Evolutionary conservation across 495 filamentous ascomycete species (phyloP), one percentile per base, ranked within the genome.

Genomic region (Cercophora scortea): DNA sequence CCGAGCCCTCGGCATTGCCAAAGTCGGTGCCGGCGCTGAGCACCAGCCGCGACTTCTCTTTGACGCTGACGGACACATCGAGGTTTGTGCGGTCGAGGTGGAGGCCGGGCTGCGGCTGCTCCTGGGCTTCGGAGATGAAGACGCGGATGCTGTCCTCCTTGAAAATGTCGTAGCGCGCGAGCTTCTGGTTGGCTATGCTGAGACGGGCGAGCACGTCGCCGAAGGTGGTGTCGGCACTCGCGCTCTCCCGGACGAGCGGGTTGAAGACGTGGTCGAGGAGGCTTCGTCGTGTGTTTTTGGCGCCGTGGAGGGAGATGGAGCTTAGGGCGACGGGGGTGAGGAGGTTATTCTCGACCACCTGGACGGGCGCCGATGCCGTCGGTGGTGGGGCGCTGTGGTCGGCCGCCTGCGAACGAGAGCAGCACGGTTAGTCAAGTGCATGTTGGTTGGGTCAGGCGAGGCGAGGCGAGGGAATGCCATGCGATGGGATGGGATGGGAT

Each of bases 21-120:
- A 94, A 73, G 60, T 96, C 90, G 6, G 93, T 96, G 34, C 93
- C 93, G 2, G 91, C 95, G 69, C 89, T 93, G 64, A 96, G 74
- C 34, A 86, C 74, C 42, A 96, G 76, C 25, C 86, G 81, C 2
- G 85, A 83, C 55, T 87, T 86, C 67, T 98, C 93, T 40, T 77
- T 76, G 7, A 87, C 88, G 25, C 78, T 75, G 49, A 96, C 68
- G 62, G 83, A 85, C 46, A 94, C 77, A 54, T 89, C 84, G 61
- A 96, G 75, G 56, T 92, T 89, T 11, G 86, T 86, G 13, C 80
- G 77, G 6, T 78, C 78, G 13, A 77, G 70, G 33, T 80, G 74
- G 9, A 79, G 75, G 42, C 83, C 79, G 19, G 78, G 36, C 12
- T 54, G 52, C 36, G 48, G 15, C 8, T 52, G 40, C 19, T 52